These are phyloP conservation scores for Rubus parviflorus DNA, from an alignment of 306 rosid genomes.

Conservation along the genomic window DNA sequence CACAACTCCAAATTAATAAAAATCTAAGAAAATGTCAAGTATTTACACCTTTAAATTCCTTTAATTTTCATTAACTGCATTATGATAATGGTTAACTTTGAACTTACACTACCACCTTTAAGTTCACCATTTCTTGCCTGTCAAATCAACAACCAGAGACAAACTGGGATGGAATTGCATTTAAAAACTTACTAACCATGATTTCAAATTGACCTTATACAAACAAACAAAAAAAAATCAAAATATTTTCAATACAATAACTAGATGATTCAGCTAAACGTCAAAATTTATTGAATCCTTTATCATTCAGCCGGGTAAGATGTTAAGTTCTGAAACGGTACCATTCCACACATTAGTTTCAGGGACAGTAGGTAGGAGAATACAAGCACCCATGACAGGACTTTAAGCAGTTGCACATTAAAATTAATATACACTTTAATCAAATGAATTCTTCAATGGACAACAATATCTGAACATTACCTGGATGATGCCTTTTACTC, in stretches of 20 bases:
- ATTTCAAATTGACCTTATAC: not conserved
- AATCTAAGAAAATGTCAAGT: not conserved
- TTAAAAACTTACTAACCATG: not conserved
- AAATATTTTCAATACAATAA: not conserved
- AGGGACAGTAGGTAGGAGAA: not conserved
- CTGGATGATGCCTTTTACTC: slow-evolving; percentile 97
- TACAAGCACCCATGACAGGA: not conserved
- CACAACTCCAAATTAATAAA: not conserved
- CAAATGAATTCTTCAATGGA: not conserved
- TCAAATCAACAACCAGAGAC: not conserved
- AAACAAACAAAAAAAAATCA: not conserved
- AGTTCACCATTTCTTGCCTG: not conserved
- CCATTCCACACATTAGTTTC: not conserved
- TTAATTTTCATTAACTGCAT: not conserved
- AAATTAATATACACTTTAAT: not conserved
- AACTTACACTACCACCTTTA: too few species aligned
- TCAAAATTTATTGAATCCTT: not conserved
- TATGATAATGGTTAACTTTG: not conserved
- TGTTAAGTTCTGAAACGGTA: not conserved
- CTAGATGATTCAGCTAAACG: not conserved
- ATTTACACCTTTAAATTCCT: not conserved
- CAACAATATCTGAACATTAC: slow-evolving; percentile 32
- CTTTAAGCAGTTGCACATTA: not conserved
- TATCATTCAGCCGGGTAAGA: not conserved
- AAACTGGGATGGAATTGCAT: not conserved